phyloP scores from a whole-genome alignment of 2,329 filamentous ascomycete species.

The Hypoxylon sp. region DNA sequence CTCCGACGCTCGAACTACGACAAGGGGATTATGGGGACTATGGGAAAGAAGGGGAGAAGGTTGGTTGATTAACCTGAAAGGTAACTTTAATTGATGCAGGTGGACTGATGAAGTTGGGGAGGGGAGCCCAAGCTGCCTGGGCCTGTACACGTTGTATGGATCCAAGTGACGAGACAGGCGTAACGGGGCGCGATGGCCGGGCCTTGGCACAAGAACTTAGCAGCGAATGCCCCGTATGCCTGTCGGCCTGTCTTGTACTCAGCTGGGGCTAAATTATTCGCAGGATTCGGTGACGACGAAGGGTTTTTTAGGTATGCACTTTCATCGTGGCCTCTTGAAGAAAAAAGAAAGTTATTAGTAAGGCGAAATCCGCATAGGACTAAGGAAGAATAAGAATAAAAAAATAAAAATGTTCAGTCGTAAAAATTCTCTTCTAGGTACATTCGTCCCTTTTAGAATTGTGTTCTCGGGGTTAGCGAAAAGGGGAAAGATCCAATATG shows the following conservation, averaged over 20 bases:
- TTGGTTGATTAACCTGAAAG: conserved; percentile 32
- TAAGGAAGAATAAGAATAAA: neutral
- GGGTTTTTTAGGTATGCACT: neutral
- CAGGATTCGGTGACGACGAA: neutral
- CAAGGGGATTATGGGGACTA: conserved; percentile 12
- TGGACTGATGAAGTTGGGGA: conserved; percentile 35
- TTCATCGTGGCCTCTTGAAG: neutral
- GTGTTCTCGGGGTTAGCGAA: conserved; percentile 11
- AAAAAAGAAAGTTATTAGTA: conserved; percentile 2
- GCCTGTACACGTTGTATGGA: conserved; percentile 33
- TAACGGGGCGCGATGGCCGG: conserved; percentile 33
- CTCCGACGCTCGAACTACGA: conserved; percentile 24
- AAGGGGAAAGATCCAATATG: conserved; percentile 19
- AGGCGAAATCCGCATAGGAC: neutral
- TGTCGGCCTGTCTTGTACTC: too few species aligned
- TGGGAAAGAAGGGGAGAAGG: conserved; percentile 16
- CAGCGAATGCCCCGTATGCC: neutral
- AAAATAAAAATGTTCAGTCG: conserved; percentile 6
- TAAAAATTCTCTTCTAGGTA: neutral
- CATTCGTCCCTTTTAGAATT: conserved; percentile 15
- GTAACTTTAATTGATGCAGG: conserved; percentile 39
- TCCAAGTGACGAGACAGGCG: conserved; percentile 28
- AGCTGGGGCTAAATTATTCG: conserved; percentile 8
- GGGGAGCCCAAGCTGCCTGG: conserved; percentile 35
- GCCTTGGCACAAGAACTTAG: conserved; percentile 35